Base-by-base conservation (phyloP, 768 basidiomycete genomes). In the Tulasnella sp. region DNA sequence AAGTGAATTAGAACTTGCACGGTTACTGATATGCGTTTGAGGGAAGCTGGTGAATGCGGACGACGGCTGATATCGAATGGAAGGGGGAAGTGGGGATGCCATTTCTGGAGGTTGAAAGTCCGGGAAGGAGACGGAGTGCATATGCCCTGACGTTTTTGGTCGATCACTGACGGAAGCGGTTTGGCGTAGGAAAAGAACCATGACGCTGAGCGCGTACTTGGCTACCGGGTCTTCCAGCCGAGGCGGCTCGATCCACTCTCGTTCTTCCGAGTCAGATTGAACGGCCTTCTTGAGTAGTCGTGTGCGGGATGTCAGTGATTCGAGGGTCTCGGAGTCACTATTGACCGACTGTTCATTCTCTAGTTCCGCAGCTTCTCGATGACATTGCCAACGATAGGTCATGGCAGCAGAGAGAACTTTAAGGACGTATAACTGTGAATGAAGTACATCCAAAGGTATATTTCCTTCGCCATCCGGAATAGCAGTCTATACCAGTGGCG, bases 371-470 rank as follows among this genome's bases (percentile, higher is more conserved):
- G 82, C 82, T n/a, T 86, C 84, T 6, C 85, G 81, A 71, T 85
- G 84, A n/a, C 84, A 82, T 42, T 84, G 86, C 91, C 92, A 94
- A 39, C 92, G 89, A 19, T 91, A 90, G 5, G 92, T 89, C 87
- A 96, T 89, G 68, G 90, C 89, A 64, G 91, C 85, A 0, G 91
- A 87, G 15, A 97, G 83, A 31, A 96, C 89, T 83, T 96, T 94
- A 80, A 96, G 86, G 49, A 96, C 83, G 79, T 93, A 93, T 1
- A 96, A 85, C 81, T 96, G 93, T 0, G 94, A 96, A 81, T 96
- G 94, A 4, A 95, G 86, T 58, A 91, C 87, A 75, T 94, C 91
- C 22, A 93, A 85, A 2, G 90, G 85, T 76, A 87, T 83, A 74
- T 85, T 84, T 1, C 88, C 89, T 34, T 85, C 83, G 17, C 83